Conservation (phyloP, 73 alveolate species). For the Paramecium tetraurelia region DNA sequence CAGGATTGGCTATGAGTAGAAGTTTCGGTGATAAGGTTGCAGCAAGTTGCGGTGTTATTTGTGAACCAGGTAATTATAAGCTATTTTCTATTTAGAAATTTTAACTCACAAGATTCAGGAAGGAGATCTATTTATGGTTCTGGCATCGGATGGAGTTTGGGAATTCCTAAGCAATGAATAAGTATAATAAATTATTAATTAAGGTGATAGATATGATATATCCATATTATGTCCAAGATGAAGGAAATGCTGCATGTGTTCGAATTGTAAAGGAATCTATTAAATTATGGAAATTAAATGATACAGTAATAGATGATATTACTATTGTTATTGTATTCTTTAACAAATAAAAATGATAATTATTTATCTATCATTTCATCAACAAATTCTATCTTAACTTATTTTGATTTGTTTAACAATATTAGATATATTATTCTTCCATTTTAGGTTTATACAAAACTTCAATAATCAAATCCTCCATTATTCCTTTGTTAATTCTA, state of each 20-base stretch:
- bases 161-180: slow-evolving; percentile 65
- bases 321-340: slow-evolving; percentile 61
- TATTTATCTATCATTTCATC: not conserved
- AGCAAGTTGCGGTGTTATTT: slow-evolving; percentile 88
- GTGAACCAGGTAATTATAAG: slow-evolving; percentile 67
- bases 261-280: slow-evolving; percentile 61
- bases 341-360: slow-evolving; percentile 12
- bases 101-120: slow-evolving; percentile 51
- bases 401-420: not conserved
- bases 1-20: slow-evolving; percentile 99
- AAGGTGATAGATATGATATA: slow-evolving; percentile 43
- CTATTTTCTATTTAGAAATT: slow-evolving; percentile 58
- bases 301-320: slow-evolving; percentile 65
- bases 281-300: slow-evolving; percentile 59
- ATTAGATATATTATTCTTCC: not conserved
- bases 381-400: not conserved
- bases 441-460: not conserved
- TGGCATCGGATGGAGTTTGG: slow-evolving; percentile 88
- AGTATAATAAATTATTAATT: not conserved
- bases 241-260: slow-evolving; percentile 63
- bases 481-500: not conserved
- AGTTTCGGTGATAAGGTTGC: slow-evolving; percentile 96
- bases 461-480: not conserved
- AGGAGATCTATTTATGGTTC: slow-evolving; percentile 69
- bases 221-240: slow-evolving; percentile 52